A percentile compares a stretch with the other conserved stretches of the same genome.
Conservation (phyloP, 345 rosid genomes). For the Rhizophora mangle region DNA sequence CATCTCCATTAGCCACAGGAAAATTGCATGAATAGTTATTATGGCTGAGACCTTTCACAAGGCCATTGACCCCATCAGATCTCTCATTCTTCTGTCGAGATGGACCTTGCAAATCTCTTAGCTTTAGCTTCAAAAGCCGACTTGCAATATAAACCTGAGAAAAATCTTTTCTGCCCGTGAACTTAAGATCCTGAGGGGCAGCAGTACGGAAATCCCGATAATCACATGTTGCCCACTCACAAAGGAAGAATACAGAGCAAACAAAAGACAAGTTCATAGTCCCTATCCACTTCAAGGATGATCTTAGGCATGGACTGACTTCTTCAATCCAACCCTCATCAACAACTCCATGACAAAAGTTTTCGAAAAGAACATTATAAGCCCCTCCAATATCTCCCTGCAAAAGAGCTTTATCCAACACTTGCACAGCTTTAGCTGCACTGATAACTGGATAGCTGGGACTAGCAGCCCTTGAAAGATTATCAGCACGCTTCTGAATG, state of each 20-base stretch:
- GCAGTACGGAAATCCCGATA: slow-evolving; percentile 76
- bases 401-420: slow-evolving; percentile 76
- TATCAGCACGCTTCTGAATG: slow-evolving; percentile 70
- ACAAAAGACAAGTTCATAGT: slow-evolving; percentile 61
- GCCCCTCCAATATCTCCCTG: slow-evolving; percentile 73
- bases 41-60: slow-evolving; percentile 24
- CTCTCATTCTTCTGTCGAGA: slow-evolving; percentile 36
- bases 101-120: slow-evolving; percentile 47
- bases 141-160: slow-evolving; percentile 77
- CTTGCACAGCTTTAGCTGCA: slow-evolving; percentile 87
- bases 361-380: slow-evolving; percentile 66
- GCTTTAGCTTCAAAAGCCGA: slow-evolving; percentile 72
- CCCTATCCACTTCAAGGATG: slow-evolving; percentile 82
- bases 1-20: slow-evolving; percentile 30
- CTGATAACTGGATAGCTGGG: slow-evolving; percentile 63
- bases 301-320: slow-evolving; percentile 77
- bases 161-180: slow-evolving; percentile 76
- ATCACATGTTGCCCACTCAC: slow-evolving; percentile 98
- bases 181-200: slow-evolving; percentile 55
- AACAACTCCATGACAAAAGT: slow-evolving; percentile 65
- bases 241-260: slow-evolving; percentile 77
- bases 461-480: slow-evolving; percentile 69
- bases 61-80: slow-evolving; percentile 34
- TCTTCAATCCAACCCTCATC: slow-evolving; percentile 83
- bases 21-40: slow-evolving; percentile 33